These are phyloP conservation scores for Peronospora farinosa DNA, from an alignment of 352 stramenopile species.

Conservation along the genomic window DNA sequence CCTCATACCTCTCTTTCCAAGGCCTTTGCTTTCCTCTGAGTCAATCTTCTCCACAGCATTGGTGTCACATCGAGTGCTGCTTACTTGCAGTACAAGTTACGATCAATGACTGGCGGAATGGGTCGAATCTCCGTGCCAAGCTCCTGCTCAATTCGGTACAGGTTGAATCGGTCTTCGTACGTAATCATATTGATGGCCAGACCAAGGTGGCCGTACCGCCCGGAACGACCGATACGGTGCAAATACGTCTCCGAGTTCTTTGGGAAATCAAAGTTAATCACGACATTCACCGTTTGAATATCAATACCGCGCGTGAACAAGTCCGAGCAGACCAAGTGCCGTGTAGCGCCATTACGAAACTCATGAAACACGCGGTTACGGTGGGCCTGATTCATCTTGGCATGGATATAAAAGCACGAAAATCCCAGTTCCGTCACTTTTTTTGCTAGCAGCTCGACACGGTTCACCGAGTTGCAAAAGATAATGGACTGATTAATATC, in stretches of 20 bases:
- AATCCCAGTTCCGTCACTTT: conserved; percentile 99
- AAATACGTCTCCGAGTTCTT: conserved; percentile 99
- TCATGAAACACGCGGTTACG: conserved; percentile 99
- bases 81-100: conserved; percentile 96
- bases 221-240: conserved; percentile 97
- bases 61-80: not conserved
- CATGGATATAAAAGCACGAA: conserved; percentile 99
- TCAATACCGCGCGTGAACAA: conserved; percentile 99
- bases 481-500: conserved; percentile 99
- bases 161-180: conserved; percentile 96
- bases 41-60: conserved; percentile 5
- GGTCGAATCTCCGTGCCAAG: conserved; percentile 98
- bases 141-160: conserved; percentile 98
- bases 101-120: conserved; percentile 97
- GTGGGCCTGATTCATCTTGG: conserved; percentile 99
- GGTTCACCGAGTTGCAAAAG: conserved; percentile 99
- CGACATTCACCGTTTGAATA: conserved; percentile 99
- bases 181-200: conserved; percentile 99
- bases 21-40: not conserved
- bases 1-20: too few relatives aligned
- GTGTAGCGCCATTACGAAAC: conserved; percentile 96
- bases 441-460: conserved; percentile 98
- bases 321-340: conserved; percentile 97
- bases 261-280: conserved; percentile 99
- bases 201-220: conserved; percentile 97